phyloP scores from a whole-genome alignment of 495 filamentous ascomycete species.

The Annulohypoxylon nitens region DNA sequence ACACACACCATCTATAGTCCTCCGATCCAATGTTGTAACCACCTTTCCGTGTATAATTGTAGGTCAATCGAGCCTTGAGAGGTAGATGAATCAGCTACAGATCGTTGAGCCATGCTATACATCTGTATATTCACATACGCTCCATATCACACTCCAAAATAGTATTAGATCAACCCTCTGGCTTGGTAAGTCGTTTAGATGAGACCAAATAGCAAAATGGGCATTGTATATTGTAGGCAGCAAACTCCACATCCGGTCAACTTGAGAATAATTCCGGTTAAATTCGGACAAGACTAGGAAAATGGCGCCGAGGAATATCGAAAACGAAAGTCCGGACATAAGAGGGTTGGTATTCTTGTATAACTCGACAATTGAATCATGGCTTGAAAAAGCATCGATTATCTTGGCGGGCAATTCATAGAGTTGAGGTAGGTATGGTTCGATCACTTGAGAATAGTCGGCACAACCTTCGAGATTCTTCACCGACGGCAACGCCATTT shows the following conservation, averaged over 20 bases:
- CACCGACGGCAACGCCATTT: constrained; percentile 77
- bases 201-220: constrained; percentile 87
- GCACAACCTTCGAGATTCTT: constrained; percentile 77
- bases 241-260: constrained; percentile 92
- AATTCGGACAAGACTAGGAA: constrained; percentile 82
- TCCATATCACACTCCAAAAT: constrained; percentile 81
- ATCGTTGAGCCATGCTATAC: neutral
- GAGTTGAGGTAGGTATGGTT: constrained; percentile 83
- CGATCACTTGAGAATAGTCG: constrained; percentile 77
- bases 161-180: constrained; percentile 79
- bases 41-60: constrained; percentile 97
- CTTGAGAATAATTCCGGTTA: constrained; percentile 93
- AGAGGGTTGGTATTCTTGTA: constrained; percentile 92
- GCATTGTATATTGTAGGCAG: constrained; percentile 88
- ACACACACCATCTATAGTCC: constrained; percentile 87
- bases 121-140: constrained; percentile 66
- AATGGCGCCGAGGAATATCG: constrained; percentile 73
- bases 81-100: constrained; percentile 23
- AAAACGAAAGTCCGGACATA: constrained; percentile 78
- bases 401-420: constrained; percentile 75
- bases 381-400: constrained; percentile 66
- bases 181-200: constrained; percentile 77
- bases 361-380: constrained; percentile 68
- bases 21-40: constrained; percentile 89
- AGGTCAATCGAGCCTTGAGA: constrained; percentile 75